These are phyloP conservation scores for Pichia sp. DNA, from an alignment of 1,139 yeast species.

Conservation along the genomic window DNA sequence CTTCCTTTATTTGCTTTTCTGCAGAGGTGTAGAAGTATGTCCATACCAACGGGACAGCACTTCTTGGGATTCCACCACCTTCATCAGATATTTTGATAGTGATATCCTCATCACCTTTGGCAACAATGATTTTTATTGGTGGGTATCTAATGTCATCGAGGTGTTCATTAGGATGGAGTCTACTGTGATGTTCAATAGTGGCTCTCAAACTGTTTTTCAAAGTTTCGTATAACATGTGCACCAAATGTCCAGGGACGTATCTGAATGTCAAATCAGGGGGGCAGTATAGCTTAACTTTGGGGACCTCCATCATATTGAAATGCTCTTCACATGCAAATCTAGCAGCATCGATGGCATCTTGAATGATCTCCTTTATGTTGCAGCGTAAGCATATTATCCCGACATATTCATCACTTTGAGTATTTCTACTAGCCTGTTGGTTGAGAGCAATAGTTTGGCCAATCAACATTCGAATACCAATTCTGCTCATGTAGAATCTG, in stretches of 20 bases:
- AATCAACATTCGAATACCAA: conserved; percentile 82
- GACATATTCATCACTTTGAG: conserved; percentile 47
- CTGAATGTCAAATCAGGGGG: conserved; percentile 65
- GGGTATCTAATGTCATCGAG: conserved; percentile 68
- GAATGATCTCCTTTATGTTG: conserved; percentile 70
- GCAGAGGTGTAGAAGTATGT: conserved; percentile 89
- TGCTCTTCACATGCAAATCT: conserved; percentile 83
- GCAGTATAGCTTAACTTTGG: conserved; percentile 69
- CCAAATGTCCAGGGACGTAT: conserved; percentile 88
- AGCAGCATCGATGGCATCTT: conserved; percentile 83
- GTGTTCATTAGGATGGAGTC: conserved; percentile 42
- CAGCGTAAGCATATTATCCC: conserved; percentile 83
- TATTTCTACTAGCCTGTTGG: conserved; percentile 48
- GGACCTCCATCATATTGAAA: conserved; percentile 77
- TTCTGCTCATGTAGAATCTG: conserved; percentile 77
- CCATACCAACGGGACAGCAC: conserved; percentile 84
- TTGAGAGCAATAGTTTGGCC: conserved; percentile 84
- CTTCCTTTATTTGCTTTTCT: conserved; percentile 65
- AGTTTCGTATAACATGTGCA: conserved; percentile 83
- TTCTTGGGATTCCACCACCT: conserved; percentile 89
- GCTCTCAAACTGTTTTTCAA: conserved; percentile 79
- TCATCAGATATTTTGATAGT: conserved; percentile 91
- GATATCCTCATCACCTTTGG: conserved; percentile 88
- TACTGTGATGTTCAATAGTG: conserved; percentile 65
- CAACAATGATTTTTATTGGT: conserved; percentile 78